Conservation (phyloP, 495 filamentous ascomycete species). For the Xylaria palmicola region DNA sequence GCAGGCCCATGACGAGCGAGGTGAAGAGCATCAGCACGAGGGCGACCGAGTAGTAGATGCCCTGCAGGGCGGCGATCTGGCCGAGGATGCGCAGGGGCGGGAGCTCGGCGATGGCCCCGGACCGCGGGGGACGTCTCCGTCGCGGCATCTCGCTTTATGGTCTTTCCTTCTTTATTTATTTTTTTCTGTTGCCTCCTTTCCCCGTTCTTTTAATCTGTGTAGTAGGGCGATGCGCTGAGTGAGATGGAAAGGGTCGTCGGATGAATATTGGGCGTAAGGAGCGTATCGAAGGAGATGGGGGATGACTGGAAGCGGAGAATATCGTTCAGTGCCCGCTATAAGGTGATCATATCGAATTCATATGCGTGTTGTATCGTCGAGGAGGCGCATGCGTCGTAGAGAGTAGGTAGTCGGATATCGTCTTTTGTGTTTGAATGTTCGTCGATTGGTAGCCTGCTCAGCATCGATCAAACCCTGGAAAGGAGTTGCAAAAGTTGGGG, state of each 20-base stretch:
- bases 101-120: conserved; percentile 77
- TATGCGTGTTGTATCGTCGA: no score
- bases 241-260: not conserved
- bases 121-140: conserved; percentile 72
- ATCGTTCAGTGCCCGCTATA: conserved; percentile 16
- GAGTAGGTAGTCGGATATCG: not conserved
- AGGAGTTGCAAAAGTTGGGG: conserved; percentile 5
- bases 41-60: conserved; percentile 75
- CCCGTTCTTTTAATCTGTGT: no score
- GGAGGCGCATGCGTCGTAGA: no score
- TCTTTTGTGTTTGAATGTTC: not conserved
- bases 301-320: conserved; percentile 12
- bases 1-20: conserved; percentile 72
- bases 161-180: no score
- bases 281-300: conserved; percentile 20
- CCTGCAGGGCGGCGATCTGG: conserved; percentile 86
- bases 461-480: no score
- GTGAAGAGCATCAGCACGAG: conserved; percentile 84
- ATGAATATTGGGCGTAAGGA: not conserved
- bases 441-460: no score
- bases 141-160: no score
- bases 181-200: no score
- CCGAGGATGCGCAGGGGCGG: conserved; percentile 80
- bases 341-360: conserved; percentile 22
- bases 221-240: no score